Evolutionary conservation across 2,329 filamentous ascomycete species (phyloP).

Genomic region (Diplodia mutila): DNA sequence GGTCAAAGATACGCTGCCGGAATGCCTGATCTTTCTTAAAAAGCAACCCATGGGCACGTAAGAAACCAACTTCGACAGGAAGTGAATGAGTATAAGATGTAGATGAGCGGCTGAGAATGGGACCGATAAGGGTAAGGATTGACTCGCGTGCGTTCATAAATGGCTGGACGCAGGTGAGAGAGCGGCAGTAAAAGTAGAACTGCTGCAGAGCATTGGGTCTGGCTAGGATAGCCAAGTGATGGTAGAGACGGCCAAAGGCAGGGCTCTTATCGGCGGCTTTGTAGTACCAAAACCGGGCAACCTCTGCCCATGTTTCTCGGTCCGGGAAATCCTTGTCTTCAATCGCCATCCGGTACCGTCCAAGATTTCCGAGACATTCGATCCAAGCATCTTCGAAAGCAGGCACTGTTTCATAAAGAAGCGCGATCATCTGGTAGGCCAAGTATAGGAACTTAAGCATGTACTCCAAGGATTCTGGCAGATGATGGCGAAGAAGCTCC

Average conservation of each 20-base stretch:
- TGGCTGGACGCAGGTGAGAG: conserved; percentile 68
- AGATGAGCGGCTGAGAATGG: conserved; percentile 48
- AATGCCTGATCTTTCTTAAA: conserved; percentile 54
- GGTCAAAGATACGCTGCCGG: conserved; percentile 44
- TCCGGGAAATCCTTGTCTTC: conserved; percentile 79
- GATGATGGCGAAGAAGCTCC: conserved; percentile 66
- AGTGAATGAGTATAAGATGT: conserved; percentile 38
- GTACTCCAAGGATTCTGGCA: conserved; percentile 79
- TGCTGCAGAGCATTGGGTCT: conserved; percentile 71
- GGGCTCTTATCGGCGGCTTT: conserved; percentile 79
- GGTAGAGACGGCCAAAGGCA: conserved; percentile 76
- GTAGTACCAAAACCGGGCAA: conserved; percentile 82
- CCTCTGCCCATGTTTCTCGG: conserved; percentile 78
- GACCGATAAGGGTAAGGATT: conserved; percentile 68
- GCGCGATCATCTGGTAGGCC: conserved; percentile 86
- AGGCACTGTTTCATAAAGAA: conserved; percentile 83
- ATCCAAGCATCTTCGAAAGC: conserved; percentile 89
- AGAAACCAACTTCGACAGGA: conserved; percentile 62
- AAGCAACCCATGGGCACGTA: conserved; percentile 66
- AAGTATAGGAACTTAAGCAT: conserved; percentile 91
- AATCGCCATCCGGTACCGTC: conserved; percentile 86
- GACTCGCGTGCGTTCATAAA: conserved; percentile 71
- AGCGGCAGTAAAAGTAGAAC: conserved; percentile 72
- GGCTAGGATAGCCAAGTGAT: conserved; percentile 82
- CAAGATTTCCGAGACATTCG: conserved; percentile 86